Evolutionary conservation across 345 rosid species (phyloP), one percentile per base, ranked within the genome.

Genomic region (Zanthoxylum bungeanum): DNA sequence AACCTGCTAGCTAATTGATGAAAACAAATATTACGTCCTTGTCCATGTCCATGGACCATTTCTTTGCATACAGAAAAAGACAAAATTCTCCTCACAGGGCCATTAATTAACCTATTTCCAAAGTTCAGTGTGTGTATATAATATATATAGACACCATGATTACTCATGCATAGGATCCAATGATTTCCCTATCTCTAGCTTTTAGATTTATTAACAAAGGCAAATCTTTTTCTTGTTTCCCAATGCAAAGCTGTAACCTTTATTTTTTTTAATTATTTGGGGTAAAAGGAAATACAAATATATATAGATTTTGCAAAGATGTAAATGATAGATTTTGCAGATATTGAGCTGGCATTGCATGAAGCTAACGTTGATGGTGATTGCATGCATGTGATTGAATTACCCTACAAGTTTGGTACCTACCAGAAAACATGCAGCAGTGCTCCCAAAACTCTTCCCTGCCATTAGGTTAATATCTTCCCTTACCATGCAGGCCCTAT

Each of bases 361-460:
- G 27, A 9, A 3, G 6, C 21, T 65, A 21, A 30, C 36, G 42
- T n/a, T 39, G 69, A 65, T 19, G 9, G 9, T 3, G 22, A 47
- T 21, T 16, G 1, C 60, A 56, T 28, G 72, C 63, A 69, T 69
- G 64, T 56, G 39, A 46, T 14, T 21, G 56, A 44, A 34, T 16
- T 71, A 27, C 36, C 74, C 74, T 60, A 60, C 74, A 46, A 60
- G 34, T 17, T 4, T 31, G 58, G 34, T 59, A 59, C 73, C 57
- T 30, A 46, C 57, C 66, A 44, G 66, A 58, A 39, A 56, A 56
- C 37, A 8, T 53, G n/a, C 40, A 9, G 37, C 49, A 19, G 0
- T 21, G 24, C 51, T 44, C 36, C 66, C 57, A 60, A 25, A 11
- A 30, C 46, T 46, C 9, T 30, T 27, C n/a, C 65, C 64, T 12